These are phyloP conservation scores for Exserohilum rostratum DNA, from an alignment of 2,329 filamentous ascomycete genomes.

Conservation along the genomic window DNA sequence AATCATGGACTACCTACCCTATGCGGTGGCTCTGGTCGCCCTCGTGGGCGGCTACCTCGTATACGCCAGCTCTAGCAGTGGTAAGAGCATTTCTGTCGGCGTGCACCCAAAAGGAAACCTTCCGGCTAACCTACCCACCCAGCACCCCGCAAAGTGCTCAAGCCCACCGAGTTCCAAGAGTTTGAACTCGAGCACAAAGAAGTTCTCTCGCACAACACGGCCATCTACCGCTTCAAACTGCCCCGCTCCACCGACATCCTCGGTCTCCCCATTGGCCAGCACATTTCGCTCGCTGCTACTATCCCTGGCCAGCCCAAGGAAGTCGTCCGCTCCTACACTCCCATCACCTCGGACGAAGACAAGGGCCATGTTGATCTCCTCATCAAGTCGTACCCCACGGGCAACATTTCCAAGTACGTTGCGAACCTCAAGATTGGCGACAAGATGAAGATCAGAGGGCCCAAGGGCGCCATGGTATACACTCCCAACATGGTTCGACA, in stretches of 20 bases:
- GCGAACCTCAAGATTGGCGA: constrained; percentile 77
- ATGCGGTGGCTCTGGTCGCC: constrained; percentile 70
- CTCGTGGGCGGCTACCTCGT: constrained; percentile 74
- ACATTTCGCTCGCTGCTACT: constrained; percentile 86
- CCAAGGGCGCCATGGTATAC: constrained; percentile 98
- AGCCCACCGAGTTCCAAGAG: constrained; percentile 85
- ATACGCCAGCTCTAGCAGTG: constrained; percentile 64
- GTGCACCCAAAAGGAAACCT: not conserved
- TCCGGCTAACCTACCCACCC: not conserved
- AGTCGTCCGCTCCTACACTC: constrained; percentile 52
- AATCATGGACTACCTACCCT: constrained; percentile 73
- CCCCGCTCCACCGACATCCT: constrained; percentile 80
- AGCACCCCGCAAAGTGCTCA: constrained; percentile 69
- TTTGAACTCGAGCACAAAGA: constrained; percentile 96
- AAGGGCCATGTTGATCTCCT: constrained; percentile 93
- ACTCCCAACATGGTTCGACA: constrained; percentile 94
- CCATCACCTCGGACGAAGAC: constrained; percentile 51
- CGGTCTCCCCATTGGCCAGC: constrained; percentile 96
- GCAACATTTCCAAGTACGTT: constrained; percentile 96
- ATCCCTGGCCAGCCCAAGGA: constrained; percentile 48
- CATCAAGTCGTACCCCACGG: constrained; percentile 96
- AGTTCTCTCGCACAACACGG: constrained; percentile 95
- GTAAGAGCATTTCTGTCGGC: constrained; percentile 58
- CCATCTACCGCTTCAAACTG: constrained; percentile 95
- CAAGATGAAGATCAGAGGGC: constrained; percentile 86